phyloP scores from a whole-genome alignment of 1,284 basidiomycete species.

The Paramarasmius palmivorus region DNA sequence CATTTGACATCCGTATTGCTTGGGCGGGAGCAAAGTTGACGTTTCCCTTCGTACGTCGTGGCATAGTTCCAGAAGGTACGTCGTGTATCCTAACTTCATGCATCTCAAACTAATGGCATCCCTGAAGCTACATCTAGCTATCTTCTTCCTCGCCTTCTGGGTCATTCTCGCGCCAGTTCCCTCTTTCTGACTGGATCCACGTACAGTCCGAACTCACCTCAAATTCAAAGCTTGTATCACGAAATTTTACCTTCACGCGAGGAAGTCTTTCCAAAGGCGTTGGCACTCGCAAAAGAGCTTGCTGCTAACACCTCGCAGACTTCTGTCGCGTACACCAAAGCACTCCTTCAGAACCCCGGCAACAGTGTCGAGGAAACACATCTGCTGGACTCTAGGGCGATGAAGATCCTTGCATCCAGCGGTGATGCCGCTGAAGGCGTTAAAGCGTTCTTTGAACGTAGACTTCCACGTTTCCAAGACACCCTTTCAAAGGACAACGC shows the following conservation, averaged over 20 bases:
- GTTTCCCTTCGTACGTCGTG: conserved; percentile 56
- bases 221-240: conserved; percentile 46
- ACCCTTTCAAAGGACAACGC: conserved; percentile 39
- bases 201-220: conserved; percentile 43
- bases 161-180: conserved; percentile 49
- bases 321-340: conserved; percentile 51
- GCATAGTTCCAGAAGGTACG: conserved; percentile 53
- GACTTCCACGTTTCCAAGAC: conserved; percentile 44
- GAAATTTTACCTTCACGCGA: conserved; percentile 46
- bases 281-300: conserved; percentile 51
- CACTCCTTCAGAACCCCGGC: conserved; percentile 48
- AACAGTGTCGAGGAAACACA: conserved; percentile 54
- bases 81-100: neutral
- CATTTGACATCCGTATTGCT: conserved; percentile 56
- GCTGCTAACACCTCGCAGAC: conserved; percentile 50
- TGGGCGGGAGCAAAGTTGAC: conserved; percentile 55
- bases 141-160: conserved; percentile 54
- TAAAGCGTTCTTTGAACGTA: conserved; percentile 47
- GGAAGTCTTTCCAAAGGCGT: conserved; percentile 52
- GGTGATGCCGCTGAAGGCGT: conserved; percentile 50
- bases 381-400: conserved; percentile 49
- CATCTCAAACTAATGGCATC: neutral
- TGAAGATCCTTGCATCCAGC: conserved; percentile 37
- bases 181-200: conserved; percentile 51
- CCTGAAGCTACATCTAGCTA: conserved; percentile 47